Evolutionary conservation across 2,329 filamentous ascomycete species (phyloP).

Genomic region (Ceratocystis papillata): DNA sequence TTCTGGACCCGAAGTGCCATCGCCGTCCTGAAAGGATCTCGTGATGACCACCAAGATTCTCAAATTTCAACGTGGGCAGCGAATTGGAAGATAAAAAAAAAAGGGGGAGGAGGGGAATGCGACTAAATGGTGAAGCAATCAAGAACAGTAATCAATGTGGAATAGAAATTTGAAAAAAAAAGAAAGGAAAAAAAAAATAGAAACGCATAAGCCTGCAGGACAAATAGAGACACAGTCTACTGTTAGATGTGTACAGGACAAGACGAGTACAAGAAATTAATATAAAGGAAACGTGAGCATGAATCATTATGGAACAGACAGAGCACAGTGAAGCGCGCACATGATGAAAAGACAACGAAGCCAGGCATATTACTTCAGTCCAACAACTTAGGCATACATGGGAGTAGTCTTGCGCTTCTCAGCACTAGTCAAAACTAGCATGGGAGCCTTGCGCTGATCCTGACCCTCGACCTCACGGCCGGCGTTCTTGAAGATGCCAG

Average conservation of each 20-base stretch:
- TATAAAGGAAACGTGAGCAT: constrained; percentile 25
- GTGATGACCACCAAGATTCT: constrained; percentile 5
- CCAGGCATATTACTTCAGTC: background rate
- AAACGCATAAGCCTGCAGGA: constrained; percentile 11
- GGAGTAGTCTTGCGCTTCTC: constrained; percentile 66
- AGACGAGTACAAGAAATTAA: constrained; percentile 21
- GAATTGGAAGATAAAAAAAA: constrained; percentile 13
- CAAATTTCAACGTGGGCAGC: background rate
- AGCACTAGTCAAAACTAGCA: constrained; percentile 75
- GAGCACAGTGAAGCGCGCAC: constrained; percentile 4
- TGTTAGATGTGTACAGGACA: constrained; percentile 20
- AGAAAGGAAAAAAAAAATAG: background rate
- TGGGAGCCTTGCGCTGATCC: constrained; percentile 67
- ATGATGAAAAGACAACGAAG: constrained; percentile 12
- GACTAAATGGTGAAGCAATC: background rate
- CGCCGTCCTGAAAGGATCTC: background rate
- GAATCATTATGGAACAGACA: constrained; percentile 23
- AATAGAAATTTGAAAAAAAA: background rate
- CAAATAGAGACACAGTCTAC: constrained; percentile 24
- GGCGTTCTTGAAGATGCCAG: constrained; percentile 54
- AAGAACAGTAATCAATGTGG: constrained; percentile 14
- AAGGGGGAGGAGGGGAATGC: background rate
- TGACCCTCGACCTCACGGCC: constrained; percentile 43
- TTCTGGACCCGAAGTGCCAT: background rate
- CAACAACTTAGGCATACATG: constrained; percentile 12